Evolutionary conservation across 2,329 filamentous ascomycete species (phyloP), one percentile per base, ranked within the genome.

Genomic region (Fusarium humuli): DNA sequence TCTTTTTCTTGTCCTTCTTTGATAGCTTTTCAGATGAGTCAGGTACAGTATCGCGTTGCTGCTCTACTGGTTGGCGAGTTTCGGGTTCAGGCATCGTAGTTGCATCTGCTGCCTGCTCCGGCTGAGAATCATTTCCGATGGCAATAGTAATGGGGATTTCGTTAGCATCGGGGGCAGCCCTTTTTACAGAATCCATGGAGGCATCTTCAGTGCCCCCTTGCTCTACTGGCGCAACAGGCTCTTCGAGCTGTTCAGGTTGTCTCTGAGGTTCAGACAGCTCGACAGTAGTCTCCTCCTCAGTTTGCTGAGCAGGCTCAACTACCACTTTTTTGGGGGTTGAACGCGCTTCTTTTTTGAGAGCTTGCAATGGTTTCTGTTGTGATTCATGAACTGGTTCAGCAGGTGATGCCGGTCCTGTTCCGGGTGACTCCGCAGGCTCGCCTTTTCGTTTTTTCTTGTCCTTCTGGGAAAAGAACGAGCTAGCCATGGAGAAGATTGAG

Each of bases 1-100:
- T 79, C 58, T 75, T 77, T 57, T 78, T 79, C 61, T 79, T 78
- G 53, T 71, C 74, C 44, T 77, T 79, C 57, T 73, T 76, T 25
- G 66, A 62, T 37, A 45, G 48, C 29, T 61, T 65, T 34, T 18
- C 52, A n/a, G 14, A 13, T 20, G 59, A 40, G 29, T n/a, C 29
- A 46, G 67, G 59, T 20, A 34, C 25, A 41, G 27, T 11, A 46
- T 46, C 27, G 23, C 23, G 48, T 20, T 12, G 20, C 12, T 41
- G 52, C 16, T 23, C 29, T 11, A 29, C 6, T 23, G 46, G 30
- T 16, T 41, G 20, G 12, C 18, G 48, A 27, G 48, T 27, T 27
- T n/a, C 48, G 14, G 30, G 23, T 12, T 40, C 25, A 46, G 23
- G 10, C 30, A 20, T 48, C 13, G 27, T 14, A 16, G 16, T 32